These are phyloP conservation scores for Tulasnella sp. DNA, from an alignment of 768 basidiomycete genomes.

Conservation along the genomic window DNA sequence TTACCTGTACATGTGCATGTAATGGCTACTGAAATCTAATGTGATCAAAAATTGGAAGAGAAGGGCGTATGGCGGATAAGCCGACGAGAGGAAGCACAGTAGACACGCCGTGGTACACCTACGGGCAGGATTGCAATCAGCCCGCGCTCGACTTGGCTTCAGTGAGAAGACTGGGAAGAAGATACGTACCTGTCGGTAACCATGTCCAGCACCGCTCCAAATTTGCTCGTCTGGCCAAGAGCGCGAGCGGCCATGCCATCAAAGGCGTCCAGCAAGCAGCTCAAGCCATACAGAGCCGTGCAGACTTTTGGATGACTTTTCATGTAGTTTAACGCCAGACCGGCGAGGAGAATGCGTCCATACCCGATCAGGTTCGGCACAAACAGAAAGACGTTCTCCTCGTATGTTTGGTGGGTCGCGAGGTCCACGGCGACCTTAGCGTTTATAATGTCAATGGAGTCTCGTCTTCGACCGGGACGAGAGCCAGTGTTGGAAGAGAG, in stretches of 20 bases:
- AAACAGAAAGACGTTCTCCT: constrained; percentile 97
- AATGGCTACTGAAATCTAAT: constrained; percentile 95
- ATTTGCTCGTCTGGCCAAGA: constrained; percentile 86
- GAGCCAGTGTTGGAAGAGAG: background rate
- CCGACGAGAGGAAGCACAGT: constrained; percentile 85
- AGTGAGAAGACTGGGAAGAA: background rate
- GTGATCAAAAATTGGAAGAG: constrained; percentile 93
- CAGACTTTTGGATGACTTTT: constrained; percentile 89
- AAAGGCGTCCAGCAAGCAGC: constrained; percentile 88
- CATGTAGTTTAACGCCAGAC: constrained; percentile 84
- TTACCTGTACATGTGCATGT: constrained; percentile 99
- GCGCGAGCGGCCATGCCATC: constrained; percentile 89
- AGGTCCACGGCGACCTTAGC: constrained; percentile 81
- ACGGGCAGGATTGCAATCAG: constrained; percentile 6
- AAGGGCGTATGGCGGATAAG: constrained; percentile 77
- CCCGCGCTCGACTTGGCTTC: background rate
- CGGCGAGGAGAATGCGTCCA: constrained; percentile 82
- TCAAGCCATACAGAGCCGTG: constrained; percentile 80
- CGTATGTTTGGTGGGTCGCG: constrained; percentile 75
- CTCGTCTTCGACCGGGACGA: constrained; percentile 10
- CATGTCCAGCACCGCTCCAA: constrained; percentile 98
- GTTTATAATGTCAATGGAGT: constrained; percentile 38
- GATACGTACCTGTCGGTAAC: constrained; percentile 83
- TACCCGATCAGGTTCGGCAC: constrained; percentile 97
- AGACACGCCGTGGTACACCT: constrained; percentile 96